These are phyloP conservation scores for Aspergillus japonicus DNA, from an alignment of 2,329 filamentous ascomycete genomes.

Conservation along the genomic window DNA sequence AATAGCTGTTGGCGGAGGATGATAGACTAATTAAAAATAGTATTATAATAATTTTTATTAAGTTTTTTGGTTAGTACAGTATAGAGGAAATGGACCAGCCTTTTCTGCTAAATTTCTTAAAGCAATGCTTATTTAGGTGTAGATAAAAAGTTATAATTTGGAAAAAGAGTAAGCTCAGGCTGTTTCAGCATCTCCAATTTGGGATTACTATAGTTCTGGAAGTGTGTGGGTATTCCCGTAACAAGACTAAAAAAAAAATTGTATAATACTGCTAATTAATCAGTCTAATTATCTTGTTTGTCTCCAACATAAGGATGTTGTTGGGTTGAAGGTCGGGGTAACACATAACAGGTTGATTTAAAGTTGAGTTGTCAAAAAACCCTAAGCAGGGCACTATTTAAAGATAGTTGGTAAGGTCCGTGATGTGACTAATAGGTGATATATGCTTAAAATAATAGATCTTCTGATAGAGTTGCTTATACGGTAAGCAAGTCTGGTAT, in stretches of 20 bases:
- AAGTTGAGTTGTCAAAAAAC: conserved; percentile 1
- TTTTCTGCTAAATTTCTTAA: conserved; percentile 15
- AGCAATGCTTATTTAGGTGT: conserved; percentile 3
- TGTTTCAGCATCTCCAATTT: conserved; percentile 18
- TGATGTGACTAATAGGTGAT: conserved; percentile 17
- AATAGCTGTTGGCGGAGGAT: conserved; percentile 20
- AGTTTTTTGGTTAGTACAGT: conserved; percentile 16
- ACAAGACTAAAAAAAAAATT: too few species aligned
- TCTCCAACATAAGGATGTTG: conserved; percentile 31
- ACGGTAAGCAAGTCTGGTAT: conserved; percentile 18
- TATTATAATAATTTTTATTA: conserved; percentile 21
- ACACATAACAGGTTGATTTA: conserved; percentile 20
- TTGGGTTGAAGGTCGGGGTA: conserved; percentile 30
- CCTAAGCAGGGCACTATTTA: conserved; percentile 14
- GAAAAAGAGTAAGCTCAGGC: conserved; percentile 13
- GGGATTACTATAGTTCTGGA: conserved; percentile 40
- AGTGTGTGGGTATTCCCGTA: conserved; percentile 38
- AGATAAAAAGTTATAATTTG: conserved; percentile 14
- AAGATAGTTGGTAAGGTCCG: conserved; percentile 17
- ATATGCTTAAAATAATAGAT: conserved; percentile 13
- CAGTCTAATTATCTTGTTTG: conserved; percentile 35
- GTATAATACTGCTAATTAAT: conserved; percentile 51
- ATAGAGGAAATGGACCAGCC: conserved; percentile 25
- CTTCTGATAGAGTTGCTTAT: conserved; percentile 20
- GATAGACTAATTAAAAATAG: conserved; percentile 14